phyloP scores from a whole-genome alignment of 164 flowering plant genomes.

The Houttuynia cordata region DNA sequence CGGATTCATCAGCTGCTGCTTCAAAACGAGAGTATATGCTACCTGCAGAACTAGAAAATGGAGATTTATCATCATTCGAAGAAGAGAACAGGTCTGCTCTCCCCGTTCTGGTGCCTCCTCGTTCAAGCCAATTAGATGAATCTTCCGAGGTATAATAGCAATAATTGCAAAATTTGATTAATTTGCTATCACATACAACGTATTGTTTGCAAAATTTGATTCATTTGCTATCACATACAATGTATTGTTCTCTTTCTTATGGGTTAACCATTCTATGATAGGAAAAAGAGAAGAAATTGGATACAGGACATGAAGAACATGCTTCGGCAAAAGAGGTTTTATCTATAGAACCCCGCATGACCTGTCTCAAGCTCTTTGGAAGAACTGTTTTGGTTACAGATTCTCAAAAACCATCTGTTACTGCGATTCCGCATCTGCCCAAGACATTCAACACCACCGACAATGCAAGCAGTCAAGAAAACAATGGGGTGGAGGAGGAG shows the following conservation, averaged over 20 bases:
- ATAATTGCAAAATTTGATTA: not conserved
- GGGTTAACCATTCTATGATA: not conserved
- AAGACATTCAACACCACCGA: constrained; percentile 10
- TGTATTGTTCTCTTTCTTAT: not conserved
- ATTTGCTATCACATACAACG: no score
- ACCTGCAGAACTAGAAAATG: constrained; percentile 11
- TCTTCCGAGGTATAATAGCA: constrained; percentile 20
- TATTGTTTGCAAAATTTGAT: not conserved
- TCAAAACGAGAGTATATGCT: not conserved
- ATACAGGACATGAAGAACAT: constrained; percentile 10
- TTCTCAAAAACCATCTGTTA: constrained; percentile 19
- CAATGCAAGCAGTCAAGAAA: constrained; percentile 9
- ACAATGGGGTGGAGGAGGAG: constrained; percentile 7
- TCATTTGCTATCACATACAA: not conserved
- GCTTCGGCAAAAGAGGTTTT: constrained; percentile 11
- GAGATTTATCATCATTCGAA: constrained; percentile 13
- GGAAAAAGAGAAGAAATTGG: constrained; percentile 18
- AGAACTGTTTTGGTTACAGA: constrained; percentile 42
- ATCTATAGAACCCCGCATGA: constrained; percentile 20
- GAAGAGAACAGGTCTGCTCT: constrained; percentile 21
- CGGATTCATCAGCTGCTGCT: constrained; percentile 29
- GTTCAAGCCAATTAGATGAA: constrained; percentile 14
- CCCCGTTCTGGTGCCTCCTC: constrained; percentile 5
- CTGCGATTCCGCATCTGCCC: not conserved
- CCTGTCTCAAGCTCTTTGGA: constrained; percentile 59